Evolutionary conservation across 2,329 filamentous ascomycete genomes (phyloP).

Genomic region (Aureobasidium sp.): DNA sequence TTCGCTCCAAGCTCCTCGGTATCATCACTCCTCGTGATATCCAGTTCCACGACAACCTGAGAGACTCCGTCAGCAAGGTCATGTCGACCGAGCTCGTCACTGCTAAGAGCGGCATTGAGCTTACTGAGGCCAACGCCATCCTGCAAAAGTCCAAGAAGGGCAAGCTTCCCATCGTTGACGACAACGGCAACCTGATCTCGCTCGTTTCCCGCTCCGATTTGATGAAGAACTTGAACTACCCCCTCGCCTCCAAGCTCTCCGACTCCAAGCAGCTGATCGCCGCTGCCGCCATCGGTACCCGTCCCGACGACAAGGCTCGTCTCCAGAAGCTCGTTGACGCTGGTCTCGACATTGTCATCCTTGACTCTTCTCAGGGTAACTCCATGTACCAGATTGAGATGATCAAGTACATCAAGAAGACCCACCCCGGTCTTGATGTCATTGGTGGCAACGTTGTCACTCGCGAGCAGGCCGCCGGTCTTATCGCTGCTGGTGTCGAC

Average conservation of each 20-base stretch:
- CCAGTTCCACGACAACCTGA: conserved; percentile 77
- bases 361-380: conserved; percentile 97
- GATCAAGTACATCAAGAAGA: conserved; percentile 91
- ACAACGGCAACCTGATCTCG: conserved; percentile 52
- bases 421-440: conserved; percentile 79
- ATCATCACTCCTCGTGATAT: conserved; percentile 98
- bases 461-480: conserved; percentile 81
- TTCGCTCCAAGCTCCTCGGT: conserved; percentile 91
- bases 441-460: conserved; percentile 99
- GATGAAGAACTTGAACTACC: conserved; percentile 98
- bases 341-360: conserved; percentile 86
- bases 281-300: conserved; percentile 89
- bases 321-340: conserved; percentile 85
- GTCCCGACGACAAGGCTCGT: conserved; percentile 82
- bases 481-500: conserved; percentile 91
- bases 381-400: conserved; percentile 98
- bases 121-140: conserved; percentile 85
- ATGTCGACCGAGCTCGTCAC: conserved; percentile 96
- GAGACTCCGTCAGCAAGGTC: conserved; percentile 70
- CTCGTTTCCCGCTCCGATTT: conserved; percentile 90
- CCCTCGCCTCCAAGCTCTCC: conserved; percentile 88
- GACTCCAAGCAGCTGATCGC: conserved; percentile 96
- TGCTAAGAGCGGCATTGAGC: conserved; percentile 70
- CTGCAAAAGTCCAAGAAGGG: conserved; percentile 96
- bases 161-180: conserved; percentile 45